phyloP scores from a whole-genome alignment of 2,329 filamentous ascomycete genomes.

The Colletotrichum sublineola region DNA sequence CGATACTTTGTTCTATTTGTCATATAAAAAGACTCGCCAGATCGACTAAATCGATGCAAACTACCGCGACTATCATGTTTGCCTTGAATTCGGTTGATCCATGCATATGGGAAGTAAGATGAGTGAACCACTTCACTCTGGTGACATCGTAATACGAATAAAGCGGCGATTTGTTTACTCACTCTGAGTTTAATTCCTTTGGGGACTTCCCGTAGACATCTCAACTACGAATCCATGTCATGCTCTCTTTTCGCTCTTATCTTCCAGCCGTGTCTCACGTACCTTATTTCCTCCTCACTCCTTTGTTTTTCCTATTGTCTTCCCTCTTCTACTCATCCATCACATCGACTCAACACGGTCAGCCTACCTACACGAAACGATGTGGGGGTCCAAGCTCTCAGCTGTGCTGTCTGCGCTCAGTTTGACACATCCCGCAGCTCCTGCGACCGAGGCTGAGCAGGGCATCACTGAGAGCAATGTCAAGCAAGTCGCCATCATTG shows the following conservation, averaged over 20 bases:
- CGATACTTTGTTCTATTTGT: neutral
- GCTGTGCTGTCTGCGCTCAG: constrained; percentile 43
- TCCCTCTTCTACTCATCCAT: neutral
- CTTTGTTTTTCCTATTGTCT: neutral
- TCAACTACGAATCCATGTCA: constrained; percentile 25
- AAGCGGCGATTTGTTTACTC: constrained; percentile 42
- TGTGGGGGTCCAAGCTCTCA: constrained; percentile 43
- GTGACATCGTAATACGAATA: constrained; percentile 10
- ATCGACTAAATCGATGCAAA: neutral
- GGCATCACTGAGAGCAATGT: constrained; percentile 37
- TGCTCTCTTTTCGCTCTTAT: constrained; percentile 25
- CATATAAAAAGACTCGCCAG: neutral
- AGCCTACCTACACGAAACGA: constrained; percentile 5
- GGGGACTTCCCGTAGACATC: constrained; percentile 18
- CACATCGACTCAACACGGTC: neutral
- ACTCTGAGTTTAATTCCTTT: constrained; percentile 34
- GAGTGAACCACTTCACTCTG: neutral
- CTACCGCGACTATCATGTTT: neutral
- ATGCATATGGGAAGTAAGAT: neutral
- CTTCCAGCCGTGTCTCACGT: constrained; percentile 9
- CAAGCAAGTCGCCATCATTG: constrained; percentile 49
- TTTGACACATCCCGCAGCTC: constrained; percentile 36
- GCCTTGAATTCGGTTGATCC: neutral
- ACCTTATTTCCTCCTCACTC: neutral
- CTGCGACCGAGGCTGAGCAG: constrained; percentile 43